Conservation (phyloP, 1,284 basidiomycete species). For the Ceratobasidium papillatum region DNA sequence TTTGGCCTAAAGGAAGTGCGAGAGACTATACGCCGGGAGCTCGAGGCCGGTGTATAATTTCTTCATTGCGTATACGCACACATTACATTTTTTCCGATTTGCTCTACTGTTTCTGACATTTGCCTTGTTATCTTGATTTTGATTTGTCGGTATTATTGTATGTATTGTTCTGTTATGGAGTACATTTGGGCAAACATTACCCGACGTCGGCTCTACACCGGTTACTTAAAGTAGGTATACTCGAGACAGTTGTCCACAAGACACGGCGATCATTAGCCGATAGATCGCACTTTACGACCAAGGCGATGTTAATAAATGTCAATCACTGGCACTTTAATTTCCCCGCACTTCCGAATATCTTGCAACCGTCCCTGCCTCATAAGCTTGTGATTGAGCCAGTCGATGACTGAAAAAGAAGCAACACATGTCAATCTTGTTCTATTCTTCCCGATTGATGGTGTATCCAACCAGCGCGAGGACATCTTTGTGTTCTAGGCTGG, state of each 20-base stretch:
- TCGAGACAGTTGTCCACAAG: no score
- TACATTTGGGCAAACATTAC: neutral
- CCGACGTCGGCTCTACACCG: neutral
- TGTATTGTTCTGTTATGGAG: constrained; percentile 14
- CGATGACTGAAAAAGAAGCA: neutral
- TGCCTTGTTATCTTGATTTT: constrained; percentile 5
- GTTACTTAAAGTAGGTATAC: neutral
- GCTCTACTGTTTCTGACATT: neutral
- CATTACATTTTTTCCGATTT: neutral
- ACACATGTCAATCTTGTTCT: neutral
- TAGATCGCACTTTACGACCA: neutral
- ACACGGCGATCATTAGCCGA: neutral
- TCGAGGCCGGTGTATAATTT: constrained; percentile 57
- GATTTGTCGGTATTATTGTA: neutral
- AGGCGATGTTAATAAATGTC: constrained; percentile 5
- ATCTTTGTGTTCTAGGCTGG: neutral
- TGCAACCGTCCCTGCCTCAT: neutral
- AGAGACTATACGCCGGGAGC: constrained; percentile 77
- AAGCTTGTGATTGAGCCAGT: neutral
- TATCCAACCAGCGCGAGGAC: neutral
- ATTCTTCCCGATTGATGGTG: neutral
- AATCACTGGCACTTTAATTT: neutral
- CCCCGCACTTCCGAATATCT: neutral
- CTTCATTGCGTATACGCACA: neutral
- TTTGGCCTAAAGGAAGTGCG: constrained; percentile 78